phyloP scores from a whole-genome alignment of 2,329 filamentous ascomycete genomes.

The Colletotrichum orchidophilum region DNA sequence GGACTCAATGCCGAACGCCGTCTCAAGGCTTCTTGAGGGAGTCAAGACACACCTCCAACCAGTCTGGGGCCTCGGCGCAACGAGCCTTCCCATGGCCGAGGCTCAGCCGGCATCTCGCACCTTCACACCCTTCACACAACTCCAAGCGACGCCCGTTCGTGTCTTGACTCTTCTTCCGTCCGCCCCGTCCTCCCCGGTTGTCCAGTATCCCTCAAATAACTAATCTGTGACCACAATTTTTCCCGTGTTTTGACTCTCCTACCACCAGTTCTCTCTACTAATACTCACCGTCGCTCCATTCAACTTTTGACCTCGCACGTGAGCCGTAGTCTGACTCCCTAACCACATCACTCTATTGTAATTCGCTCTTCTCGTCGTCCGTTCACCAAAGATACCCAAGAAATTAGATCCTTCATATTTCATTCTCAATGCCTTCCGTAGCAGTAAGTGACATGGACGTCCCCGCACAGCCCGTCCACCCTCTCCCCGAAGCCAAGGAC shows the following conservation, averaged over 20 bases:
- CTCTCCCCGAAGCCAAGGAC: conserved; percentile 42
- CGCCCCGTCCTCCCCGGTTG: background rate
- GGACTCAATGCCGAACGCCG: conserved; percentile 23
- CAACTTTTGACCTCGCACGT: background rate
- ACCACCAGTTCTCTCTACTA: background rate
- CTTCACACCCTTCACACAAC: conserved; percentile 12
- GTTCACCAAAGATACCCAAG: conserved; percentile 4
- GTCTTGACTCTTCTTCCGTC: conserved; percentile 3
- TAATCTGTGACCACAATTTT: conserved; percentile 7
- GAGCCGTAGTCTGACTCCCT: background rate
- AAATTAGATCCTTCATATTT: too few species aligned
- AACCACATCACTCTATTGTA: background rate
- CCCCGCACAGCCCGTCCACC: conserved; percentile 36
- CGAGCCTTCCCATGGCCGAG: background rate
- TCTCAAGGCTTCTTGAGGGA: background rate
- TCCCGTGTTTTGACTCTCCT: background rate
- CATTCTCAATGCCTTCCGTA: conserved; percentile 34
- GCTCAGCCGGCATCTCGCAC: background rate
- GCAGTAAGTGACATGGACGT: conserved; percentile 43
- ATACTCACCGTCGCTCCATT: background rate
- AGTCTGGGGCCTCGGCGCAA: background rate
- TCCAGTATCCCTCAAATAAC: conserved; percentile 13
- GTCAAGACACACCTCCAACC: background rate
- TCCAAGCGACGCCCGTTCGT: conserved; percentile 21
- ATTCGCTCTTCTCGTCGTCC: background rate